Conservation (phyloP, 1,139 yeast genomes). For the Suhomyces wounanorum region DNA sequence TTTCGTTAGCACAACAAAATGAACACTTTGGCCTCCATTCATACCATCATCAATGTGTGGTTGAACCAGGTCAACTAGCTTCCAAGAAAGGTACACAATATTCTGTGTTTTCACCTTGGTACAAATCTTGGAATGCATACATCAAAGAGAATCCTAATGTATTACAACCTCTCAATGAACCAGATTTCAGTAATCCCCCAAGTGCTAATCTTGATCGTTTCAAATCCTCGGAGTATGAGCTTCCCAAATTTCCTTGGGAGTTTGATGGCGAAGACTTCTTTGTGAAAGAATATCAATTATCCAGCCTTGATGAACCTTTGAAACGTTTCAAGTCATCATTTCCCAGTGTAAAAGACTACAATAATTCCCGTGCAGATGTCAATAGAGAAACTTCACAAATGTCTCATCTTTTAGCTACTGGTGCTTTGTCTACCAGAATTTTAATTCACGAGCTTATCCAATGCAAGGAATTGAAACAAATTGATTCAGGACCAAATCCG, state of each 20-base stretch:
- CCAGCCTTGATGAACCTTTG: conserved; percentile 38
- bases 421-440: conserved; percentile 45
- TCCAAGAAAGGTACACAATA: conserved; percentile 50
- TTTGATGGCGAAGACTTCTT: conserved; percentile 16
- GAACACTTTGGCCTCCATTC: conserved; percentile 26
- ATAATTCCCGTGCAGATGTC: conserved; percentile 16
- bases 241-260: conserved; percentile 10
- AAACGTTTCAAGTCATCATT: conserved; percentile 22
- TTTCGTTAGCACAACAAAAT: conserved; percentile 21
- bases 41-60: conserved; percentile 51
- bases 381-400: conserved; percentile 20
- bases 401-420: conserved; percentile 50
- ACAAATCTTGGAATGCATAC: conserved; percentile 44
- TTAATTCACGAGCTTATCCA: conserved; percentile 29
- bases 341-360: conserved; percentile 15
- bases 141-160: conserved; percentile 18
- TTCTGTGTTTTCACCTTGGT: conserved; percentile 58
- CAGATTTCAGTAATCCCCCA: not conserved
- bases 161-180: conserved; percentile 5
- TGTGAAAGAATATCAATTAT: conserved; percentile 32
- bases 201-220: conserved; percentile 13
- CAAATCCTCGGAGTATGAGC: conserved; percentile 11
- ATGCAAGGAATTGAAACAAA: conserved; percentile 11
- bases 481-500: conserved; percentile 33
- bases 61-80: conserved; percentile 44